Percentiles rank a stretch among this genome's conserved stretches.
phyloP scores from a whole-genome alignment of 768 basidiomycete genomes.

The Crepidotus variabilis region DNA sequence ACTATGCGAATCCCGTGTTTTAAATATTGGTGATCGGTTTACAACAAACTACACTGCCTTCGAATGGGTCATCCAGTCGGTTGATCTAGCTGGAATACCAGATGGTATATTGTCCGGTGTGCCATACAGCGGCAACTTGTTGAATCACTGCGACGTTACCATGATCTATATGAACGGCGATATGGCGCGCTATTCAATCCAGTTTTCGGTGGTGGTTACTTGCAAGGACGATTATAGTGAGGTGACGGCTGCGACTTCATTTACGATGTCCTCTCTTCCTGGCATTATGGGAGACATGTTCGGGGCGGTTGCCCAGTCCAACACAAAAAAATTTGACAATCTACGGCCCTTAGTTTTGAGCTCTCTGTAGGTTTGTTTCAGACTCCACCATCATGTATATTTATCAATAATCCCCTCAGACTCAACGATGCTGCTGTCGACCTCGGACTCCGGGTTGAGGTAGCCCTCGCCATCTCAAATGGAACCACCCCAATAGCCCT shows the following conservation, averaged over 20 bases:
- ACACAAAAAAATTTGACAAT: background rate
- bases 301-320: slow-evolving; percentile 4
- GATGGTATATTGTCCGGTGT: slow-evolving; percentile 17
- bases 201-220: slow-evolving; percentile 11
- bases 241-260: slow-evolving; percentile 14
- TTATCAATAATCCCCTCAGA: too few species aligned
- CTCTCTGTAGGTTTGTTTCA: background rate
- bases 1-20: slow-evolving; percentile 21
- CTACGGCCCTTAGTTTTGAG: background rate
- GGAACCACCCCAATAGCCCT: background rate
- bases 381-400: too few species aligned
- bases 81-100: slow-evolving; percentile 16
- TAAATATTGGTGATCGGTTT: slow-evolving; percentile 21
- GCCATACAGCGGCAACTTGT: slow-evolving; percentile 17
- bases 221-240: slow-evolving; percentile 11
- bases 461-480: background rate
- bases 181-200: slow-evolving; percentile 12
- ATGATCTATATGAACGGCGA: slow-evolving; percentile 16
- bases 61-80: slow-evolving; percentile 18
- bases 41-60: slow-evolving; percentile 23
- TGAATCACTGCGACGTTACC: slow-evolving; percentile 22
- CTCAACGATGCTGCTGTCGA: background rate
- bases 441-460: background rate
- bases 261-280: slow-evolving; percentile 11
- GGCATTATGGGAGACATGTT: slow-evolving; percentile 12